Conservation (phyloP, 2,329 filamentous ascomycete genomes). For the Exophiala sp. region DNA sequence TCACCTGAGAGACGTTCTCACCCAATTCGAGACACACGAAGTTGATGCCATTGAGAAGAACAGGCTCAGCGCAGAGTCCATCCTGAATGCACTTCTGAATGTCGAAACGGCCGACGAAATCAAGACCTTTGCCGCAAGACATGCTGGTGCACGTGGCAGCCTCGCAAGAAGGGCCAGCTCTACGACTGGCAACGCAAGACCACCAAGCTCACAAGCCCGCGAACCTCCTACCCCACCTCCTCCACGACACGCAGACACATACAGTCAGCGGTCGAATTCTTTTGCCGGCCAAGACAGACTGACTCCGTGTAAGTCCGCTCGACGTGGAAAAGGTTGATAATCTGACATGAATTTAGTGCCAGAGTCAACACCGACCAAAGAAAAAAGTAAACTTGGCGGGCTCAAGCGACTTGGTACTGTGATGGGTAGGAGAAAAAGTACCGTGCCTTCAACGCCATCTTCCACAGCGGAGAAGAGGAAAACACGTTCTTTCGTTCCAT, state of each 20-base stretch:
- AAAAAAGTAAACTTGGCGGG: conserved; percentile 43
- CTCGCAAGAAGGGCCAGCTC: conserved; percentile 39
- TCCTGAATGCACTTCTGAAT: conserved; percentile 77
- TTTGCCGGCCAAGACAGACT: conserved; percentile 40
- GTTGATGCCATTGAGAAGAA: conserved; percentile 78
- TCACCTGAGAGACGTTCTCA: conserved; percentile 83
- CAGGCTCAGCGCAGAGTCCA: conserved; percentile 70
- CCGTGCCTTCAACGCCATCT: conserved; percentile 35
- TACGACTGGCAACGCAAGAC: conserved; percentile 29
- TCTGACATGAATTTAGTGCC: conserved; percentile 30
- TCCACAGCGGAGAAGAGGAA: conserved; percentile 39
- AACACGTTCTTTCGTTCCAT: conserved; percentile 41
- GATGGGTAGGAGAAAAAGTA: conserved; percentile 46
- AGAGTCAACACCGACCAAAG: conserved; percentile 42
- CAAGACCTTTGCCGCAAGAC: conserved; percentile 60
- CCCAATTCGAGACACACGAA: conserved; percentile 90
- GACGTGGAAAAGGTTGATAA: background rate
- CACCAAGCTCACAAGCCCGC: conserved; percentile 28
- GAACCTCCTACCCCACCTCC: conserved; percentile 38
- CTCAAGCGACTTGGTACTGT: conserved; percentile 47
- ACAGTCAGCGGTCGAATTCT: conserved; percentile 49
- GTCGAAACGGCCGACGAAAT: conserved; percentile 86
- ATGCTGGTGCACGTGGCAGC: conserved; percentile 34
- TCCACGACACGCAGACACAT: conserved; percentile 46
- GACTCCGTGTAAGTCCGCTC: conserved; percentile 36